Evolutionary conservation across 495 filamentous ascomycete genomes (phyloP).

Genomic region (Parathielavia appendiculata): DNA sequence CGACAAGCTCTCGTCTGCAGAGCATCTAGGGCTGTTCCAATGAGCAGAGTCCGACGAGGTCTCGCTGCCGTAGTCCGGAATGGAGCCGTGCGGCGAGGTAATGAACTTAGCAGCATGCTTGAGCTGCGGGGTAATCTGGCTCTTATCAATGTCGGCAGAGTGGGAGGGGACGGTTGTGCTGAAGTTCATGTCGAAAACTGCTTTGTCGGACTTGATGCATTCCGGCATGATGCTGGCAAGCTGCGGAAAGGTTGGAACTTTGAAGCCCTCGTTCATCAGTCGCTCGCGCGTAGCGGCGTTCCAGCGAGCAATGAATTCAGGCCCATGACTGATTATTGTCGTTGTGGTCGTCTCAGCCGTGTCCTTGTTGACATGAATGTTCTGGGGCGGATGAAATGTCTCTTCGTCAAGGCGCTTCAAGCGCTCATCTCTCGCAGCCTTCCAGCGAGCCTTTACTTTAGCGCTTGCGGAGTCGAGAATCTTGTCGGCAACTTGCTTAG

Average conservation of each 20-base stretch:
- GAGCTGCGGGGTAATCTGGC: background rate
- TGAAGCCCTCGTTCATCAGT: background rate
- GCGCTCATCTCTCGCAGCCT: background rate
- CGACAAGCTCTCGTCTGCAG: background rate
- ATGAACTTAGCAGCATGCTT: background rate
- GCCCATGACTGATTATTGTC: too few species aligned
- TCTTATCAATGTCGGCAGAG: background rate
- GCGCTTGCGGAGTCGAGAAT: background rate
- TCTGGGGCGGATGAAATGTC: background rate
- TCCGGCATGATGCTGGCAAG: background rate
- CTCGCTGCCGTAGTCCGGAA: conserved; percentile 18
- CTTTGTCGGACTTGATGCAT: background rate
- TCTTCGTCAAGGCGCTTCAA: background rate
- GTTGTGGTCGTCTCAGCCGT: background rate
- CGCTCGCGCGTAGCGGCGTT: background rate
- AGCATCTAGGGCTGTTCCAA: conserved; percentile 17
- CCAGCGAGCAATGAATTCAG: background rate
- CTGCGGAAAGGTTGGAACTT: background rate
- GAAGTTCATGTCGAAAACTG: background rate
- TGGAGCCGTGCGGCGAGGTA: conserved; percentile 4
- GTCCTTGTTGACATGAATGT: background rate
- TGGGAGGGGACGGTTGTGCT: background rate
- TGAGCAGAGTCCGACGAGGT: conserved; percentile 14
- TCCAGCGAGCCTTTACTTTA: conserved; percentile 4
- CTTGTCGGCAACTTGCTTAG: background rate